phyloP scores from a whole-genome alignment of 257 asterid genomes.

The Voacanga thouarsii region DNA sequence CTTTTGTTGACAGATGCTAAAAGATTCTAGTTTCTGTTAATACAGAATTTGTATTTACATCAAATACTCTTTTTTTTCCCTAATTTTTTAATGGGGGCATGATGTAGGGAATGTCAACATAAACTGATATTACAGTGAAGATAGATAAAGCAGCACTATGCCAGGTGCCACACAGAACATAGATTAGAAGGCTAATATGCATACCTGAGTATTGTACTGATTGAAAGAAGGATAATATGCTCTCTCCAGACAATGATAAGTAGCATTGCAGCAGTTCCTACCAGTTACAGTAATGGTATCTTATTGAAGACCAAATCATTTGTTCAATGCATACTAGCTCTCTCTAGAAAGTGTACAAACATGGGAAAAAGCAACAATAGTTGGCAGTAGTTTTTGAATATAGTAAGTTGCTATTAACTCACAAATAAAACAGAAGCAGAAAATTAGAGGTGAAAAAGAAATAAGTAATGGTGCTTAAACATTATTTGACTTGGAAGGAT shows the following conservation, averaged over 20 bases:
- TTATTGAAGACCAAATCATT: constrained; percentile 5
- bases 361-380: neutral
- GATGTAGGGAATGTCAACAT: constrained; percentile 4
- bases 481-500: neutral
- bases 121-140: neutral
- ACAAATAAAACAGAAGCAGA: neutral
- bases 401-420: neutral
- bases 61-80: neutral
- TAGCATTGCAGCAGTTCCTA: constrained; percentile 96
- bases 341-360: neutral
- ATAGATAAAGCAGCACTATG: neutral
- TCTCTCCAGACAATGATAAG: constrained; percentile 94
- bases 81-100: neutral
- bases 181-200: neutral
- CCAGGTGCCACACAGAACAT: neutral
- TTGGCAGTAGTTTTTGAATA: constrained; percentile 1
- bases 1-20: neutral
- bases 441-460: neutral
- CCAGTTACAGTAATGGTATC: constrained; percentile 20
- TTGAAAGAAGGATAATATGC: constrained; percentile 64
- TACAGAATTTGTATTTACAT: neutral
- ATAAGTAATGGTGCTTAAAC: neutral
- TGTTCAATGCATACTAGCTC: constrained; percentile 11
- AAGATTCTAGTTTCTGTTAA: neutral
- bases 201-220: constrained; percentile 75